Percentiles rank a stretch among this genome's conserved stretches.
Evolutionary conservation across 306 rosid genomes (phyloP).

Genomic region (Astragalus glycyphyllos): DNA sequence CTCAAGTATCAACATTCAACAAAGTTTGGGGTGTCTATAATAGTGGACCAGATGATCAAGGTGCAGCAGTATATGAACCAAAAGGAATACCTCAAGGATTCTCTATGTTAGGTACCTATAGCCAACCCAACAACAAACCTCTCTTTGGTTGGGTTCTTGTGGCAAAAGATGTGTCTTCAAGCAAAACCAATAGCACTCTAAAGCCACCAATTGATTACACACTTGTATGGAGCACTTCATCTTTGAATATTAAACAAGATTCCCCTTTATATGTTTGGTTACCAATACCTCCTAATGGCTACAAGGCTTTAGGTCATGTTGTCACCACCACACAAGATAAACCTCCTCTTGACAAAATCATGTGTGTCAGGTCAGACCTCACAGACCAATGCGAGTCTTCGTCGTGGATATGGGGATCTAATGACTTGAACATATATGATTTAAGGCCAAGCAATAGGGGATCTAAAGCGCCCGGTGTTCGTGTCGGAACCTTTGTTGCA

Average conservation of each 20-base stretch:
- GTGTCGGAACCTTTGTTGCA: constrained; percentile 60
- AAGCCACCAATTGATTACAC: constrained; percentile 64
- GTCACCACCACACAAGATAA: constrained; percentile 61
- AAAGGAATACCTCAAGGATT: constrained; percentile 69
- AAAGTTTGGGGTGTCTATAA: constrained; percentile 63
- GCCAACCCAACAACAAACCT: constrained; percentile 72
- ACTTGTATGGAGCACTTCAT: constrained; percentile 66
- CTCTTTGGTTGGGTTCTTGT: constrained; percentile 76
- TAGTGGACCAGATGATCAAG: constrained; percentile 71
- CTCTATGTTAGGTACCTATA: constrained; percentile 63
- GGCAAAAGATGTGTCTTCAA: constrained; percentile 49
- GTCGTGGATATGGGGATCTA: constrained; percentile 67
- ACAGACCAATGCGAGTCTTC: constrained; percentile 58
- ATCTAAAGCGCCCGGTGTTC: constrained; percentile 51
- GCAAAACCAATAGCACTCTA: constrained; percentile 33
- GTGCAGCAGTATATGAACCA: constrained; percentile 75
- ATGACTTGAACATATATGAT: constrained; percentile 52
- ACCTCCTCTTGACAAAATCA: constrained; percentile 63
- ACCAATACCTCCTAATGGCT: constrained; percentile 66
- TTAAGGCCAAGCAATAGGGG: constrained; percentile 60
- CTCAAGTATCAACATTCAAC: constrained; percentile 64
- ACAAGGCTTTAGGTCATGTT: constrained; percentile 65
- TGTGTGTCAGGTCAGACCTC: constrained; percentile 63
- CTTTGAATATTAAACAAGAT: constrained; percentile 53
- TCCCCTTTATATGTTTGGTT: constrained; percentile 63